A percentile compares a stretch with the other conserved stretches of the same genome.
Conservation (phyloP, 306 rosid species). For the Trifolium fragiferum region DNA sequence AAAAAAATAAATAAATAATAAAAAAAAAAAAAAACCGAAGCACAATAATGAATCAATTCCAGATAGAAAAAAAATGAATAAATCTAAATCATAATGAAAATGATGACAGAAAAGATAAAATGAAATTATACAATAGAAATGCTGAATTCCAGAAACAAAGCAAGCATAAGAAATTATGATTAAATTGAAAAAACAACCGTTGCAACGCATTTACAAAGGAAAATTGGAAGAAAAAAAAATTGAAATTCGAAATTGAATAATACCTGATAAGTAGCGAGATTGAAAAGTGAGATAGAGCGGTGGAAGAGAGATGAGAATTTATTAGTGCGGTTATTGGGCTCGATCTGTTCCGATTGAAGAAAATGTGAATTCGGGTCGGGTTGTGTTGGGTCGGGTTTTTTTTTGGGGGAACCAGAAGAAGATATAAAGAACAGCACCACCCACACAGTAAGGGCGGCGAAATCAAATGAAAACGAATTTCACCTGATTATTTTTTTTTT, state of each 20-base stretch:
- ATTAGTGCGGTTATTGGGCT: constrained; percentile 11
- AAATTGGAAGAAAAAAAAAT: neutral
- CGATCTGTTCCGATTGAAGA: neutral
- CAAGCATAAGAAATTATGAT: neutral
- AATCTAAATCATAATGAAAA: neutral
- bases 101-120: neutral
- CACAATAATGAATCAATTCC: neutral
- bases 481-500: no score
- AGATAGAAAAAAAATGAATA: neutral
- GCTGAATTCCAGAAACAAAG: neutral
- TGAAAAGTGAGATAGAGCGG: neutral
- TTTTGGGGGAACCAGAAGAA: neutral
- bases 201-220: neutral
- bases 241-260: neutral
- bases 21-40: neutral
- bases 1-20: no score
- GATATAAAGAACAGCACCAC: no score
- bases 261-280: constrained; percentile 39
- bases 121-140: constrained; percentile 5
- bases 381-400: neutral
- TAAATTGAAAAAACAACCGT: neutral
- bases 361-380: neutral
- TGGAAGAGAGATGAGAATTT: constrained; percentile 14
- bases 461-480: no score
- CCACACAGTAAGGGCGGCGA: no score